These are phyloP conservation scores for Gastrolobium bilobum DNA, from an alignment of 306 rosid species.

Conservation along the genomic window DNA sequence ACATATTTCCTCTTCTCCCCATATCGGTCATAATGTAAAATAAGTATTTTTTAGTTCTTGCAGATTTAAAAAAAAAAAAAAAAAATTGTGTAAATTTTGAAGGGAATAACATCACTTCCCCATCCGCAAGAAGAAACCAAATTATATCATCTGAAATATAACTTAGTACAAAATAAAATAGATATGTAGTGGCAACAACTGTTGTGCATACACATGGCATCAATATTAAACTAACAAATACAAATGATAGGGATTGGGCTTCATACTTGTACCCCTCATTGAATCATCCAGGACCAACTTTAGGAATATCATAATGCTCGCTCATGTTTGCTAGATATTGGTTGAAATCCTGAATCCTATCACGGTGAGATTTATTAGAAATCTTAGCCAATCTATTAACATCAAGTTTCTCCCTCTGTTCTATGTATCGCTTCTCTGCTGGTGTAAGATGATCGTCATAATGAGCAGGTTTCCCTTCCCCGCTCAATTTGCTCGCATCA, in stretches of 20 bases:
- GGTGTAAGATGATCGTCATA: constrained; percentile 86
- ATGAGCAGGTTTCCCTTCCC: constrained; percentile 67
- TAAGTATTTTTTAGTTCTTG: constrained; percentile 2
- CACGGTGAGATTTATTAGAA: constrained; percentile 92
- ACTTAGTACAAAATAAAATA: constrained; percentile 23
- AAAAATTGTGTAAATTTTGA: neutral
- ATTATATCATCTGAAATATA: constrained; percentile 30
- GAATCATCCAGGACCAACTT: constrained; percentile 91
- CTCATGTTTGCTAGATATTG: constrained; percentile 98
- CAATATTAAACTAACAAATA: constrained; percentile 39
- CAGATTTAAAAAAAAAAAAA: neutral
- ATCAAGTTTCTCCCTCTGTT: constrained; percentile 89
- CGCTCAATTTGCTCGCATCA: constrained; percentile 53
- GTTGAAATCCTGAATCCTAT: constrained; percentile 94
- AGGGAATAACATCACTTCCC: constrained; percentile 10
- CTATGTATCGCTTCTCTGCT: constrained; percentile 90
- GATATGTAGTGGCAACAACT: constrained; percentile 4
- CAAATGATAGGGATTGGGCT: constrained; percentile 24
- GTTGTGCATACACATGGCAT: constrained; percentile 15
- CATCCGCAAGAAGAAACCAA: neutral
- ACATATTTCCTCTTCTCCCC: no score
- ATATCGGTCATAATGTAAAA: no score
- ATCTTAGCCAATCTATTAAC: constrained; percentile 83
- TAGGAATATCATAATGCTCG: constrained; percentile 98
- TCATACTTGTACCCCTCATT: neutral